Evolutionary conservation across 495 filamentous ascomycete species (phyloP).

Genomic region (Penicillium longicatenatum): DNA sequence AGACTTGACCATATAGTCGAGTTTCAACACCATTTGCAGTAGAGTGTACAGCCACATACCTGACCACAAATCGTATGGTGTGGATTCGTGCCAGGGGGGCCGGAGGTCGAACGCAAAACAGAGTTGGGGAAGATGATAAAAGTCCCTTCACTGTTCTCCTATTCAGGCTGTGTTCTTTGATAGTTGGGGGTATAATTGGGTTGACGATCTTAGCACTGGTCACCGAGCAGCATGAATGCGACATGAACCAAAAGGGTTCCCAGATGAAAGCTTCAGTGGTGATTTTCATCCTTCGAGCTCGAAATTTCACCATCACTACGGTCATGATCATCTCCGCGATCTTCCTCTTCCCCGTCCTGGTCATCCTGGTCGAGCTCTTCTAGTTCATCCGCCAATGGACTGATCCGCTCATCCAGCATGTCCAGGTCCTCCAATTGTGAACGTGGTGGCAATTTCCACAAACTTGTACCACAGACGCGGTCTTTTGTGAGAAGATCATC

Average conservation of each 20-base stretch:
- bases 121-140: background rate
- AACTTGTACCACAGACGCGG: conserved; percentile 83
- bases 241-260: background rate
- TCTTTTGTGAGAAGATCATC: conserved; percentile 90
- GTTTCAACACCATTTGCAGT: background rate
- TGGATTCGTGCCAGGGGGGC: background rate
- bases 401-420: conserved; percentile 79
- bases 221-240: background rate
- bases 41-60: background rate
- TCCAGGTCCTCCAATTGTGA: conserved; percentile 88
- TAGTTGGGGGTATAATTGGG: background rate
- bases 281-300: background rate
- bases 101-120: background rate
- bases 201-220: background rate
- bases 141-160: background rate
- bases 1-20: background rate
- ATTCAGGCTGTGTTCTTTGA: background rate
- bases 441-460: conserved; percentile 88
- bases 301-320: background rate
- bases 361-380: conserved; percentile 76
- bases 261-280: background rate
- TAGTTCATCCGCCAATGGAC: conserved; percentile 77
- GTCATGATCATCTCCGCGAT: conserved; percentile 29
- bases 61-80: background rate
- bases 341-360: conserved; percentile 40